Conservation (phyloP, 371 early-diverging fungal genomes). For the Dinochytrium kinnereticum region DNA sequence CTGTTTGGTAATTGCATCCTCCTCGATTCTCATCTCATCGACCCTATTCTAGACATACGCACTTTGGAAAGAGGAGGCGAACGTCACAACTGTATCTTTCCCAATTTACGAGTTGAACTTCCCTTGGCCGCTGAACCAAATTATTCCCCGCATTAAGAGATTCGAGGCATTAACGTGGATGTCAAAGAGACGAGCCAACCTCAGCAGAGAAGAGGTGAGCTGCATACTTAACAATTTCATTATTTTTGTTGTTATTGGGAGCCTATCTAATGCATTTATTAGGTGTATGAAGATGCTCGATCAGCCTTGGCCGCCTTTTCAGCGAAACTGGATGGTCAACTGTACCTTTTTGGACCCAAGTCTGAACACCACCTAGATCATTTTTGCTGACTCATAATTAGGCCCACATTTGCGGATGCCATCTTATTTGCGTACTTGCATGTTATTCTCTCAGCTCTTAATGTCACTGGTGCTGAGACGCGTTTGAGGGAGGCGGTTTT, state of each 20-base stretch:
- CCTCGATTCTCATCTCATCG: not conserved
- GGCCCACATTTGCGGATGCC: conserved; percentile 66
- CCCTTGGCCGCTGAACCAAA: conserved; percentile 39
- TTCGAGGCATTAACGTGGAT: conserved; percentile 35
- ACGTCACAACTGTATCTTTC: conserved; percentile 27
- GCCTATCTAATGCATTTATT: conserved; percentile 1
- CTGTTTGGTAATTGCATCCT: conserved; percentile 24
- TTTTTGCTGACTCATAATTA: conserved; percentile 6
- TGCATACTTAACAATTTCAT: not conserved
- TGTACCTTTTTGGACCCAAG: conserved; percentile 62
- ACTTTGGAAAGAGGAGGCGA: conserved; percentile 35
- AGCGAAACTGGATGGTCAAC: conserved; percentile 55
- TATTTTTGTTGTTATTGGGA: not conserved
- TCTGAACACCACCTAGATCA: conserved; percentile 30
- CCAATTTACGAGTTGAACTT: conserved; percentile 33
- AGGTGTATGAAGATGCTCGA: conserved; percentile 67
- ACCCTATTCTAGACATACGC: conserved; percentile 28
- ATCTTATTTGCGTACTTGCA: conserved; percentile 67
- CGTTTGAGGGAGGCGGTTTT: conserved; percentile 55
- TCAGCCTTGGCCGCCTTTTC: conserved; percentile 63
- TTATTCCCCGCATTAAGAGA: conserved; percentile 27
- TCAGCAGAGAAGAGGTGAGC: conserved; percentile 41
- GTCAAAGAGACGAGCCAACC: conserved; percentile 29
- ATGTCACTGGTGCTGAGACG: conserved; percentile 49
- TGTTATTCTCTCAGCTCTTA: conserved; percentile 51